Conservation (phyloP, 2,329 filamentous ascomycete genomes). For the Xylaria arbuscula region DNA sequence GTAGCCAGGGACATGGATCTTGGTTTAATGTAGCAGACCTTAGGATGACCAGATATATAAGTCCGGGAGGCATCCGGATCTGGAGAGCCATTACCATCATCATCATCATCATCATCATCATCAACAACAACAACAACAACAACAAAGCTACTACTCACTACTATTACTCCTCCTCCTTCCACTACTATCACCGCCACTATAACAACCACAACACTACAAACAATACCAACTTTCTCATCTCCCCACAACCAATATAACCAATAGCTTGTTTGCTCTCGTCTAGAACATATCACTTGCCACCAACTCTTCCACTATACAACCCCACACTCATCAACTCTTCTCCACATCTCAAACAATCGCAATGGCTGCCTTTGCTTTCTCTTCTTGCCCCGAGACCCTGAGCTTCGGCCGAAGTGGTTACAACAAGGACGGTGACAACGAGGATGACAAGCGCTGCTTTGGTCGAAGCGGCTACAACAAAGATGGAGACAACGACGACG, state of each 20-base stretch:
- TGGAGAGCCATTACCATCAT: slow-evolving; percentile 33
- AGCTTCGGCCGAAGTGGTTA: slow-evolving; percentile 61
- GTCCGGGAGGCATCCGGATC: slow-evolving; percentile 30
- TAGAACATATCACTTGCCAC: slow-evolving; percentile 22
- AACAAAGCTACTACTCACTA: slow-evolving; percentile 4
- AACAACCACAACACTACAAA: slow-evolving; percentile 22
- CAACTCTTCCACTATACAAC: slow-evolving; percentile 22
- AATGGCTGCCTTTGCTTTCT: slow-evolving; percentile 54
- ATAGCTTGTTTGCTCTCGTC: slow-evolving; percentile 12
- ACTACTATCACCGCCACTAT: slow-evolving; percentile 1
- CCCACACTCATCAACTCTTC: slow-evolving; percentile 19
- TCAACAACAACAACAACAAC: slow-evolving; percentile 28
- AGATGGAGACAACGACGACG: slow-evolving; percentile 44
- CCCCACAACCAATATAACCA: slow-evolving; percentile 16
- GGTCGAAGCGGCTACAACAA: slow-evolving; percentile 52
- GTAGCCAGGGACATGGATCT: slow-evolving; percentile 26
- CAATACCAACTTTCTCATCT: slow-evolving; percentile 7
- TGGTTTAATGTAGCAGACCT: slow-evolving; percentile 26
- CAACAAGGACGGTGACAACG: slow-evolving; percentile 57
- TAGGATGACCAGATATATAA: slow-evolving; percentile 34
- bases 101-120: slow-evolving; percentile 45
- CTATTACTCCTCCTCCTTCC: background rate
- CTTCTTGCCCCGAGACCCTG: slow-evolving; percentile 46
- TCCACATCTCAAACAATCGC: slow-evolving; percentile 40
- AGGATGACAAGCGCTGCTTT: slow-evolving; percentile 52